A percentile compares a stretch with the other conserved stretches of the same genome.
phyloP scores from a whole-genome alignment of 139 green algal species.

The Volvox africanus region DNA sequence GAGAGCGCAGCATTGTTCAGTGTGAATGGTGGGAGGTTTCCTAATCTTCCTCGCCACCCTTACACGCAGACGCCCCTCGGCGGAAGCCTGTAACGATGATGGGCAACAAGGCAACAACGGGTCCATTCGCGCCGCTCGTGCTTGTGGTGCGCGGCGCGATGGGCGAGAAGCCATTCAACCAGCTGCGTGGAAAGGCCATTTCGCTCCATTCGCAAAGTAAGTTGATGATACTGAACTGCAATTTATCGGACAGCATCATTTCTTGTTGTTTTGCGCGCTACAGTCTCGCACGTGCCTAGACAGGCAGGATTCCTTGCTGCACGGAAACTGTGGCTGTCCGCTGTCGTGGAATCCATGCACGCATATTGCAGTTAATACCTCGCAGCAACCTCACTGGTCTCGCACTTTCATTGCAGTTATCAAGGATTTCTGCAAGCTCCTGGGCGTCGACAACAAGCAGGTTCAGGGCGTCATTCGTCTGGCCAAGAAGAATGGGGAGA shows the following conservation, averaged over 20 bases:
- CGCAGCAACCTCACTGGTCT: too few relatives aligned
- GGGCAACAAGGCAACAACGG: conserved; percentile 87
- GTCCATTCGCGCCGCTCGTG: conserved; percentile 94
- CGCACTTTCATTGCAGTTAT: conserved; percentile 85
- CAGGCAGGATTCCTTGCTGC: too few relatives aligned
- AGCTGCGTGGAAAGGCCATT: conserved; percentile 97
- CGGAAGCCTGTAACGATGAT: conserved; percentile 63
- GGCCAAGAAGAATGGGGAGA: conserved; percentile 98
- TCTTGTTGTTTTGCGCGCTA: too few relatives aligned
- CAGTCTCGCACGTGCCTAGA: too few relatives aligned
- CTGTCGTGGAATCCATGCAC: too few relatives aligned
- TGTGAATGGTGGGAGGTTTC: background rate
- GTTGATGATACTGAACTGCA: background rate
- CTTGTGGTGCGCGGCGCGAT: conserved; percentile 81
- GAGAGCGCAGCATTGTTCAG: background rate
- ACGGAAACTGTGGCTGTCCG: too few relatives aligned
- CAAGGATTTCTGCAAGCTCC: conserved; percentile 95
- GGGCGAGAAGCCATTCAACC: conserved; percentile 97
- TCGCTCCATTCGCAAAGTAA: conserved; percentile 97
- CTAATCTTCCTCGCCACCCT: background rate
- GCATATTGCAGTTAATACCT: too few relatives aligned
- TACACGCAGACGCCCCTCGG: conserved; percentile 32
- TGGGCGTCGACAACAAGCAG: conserved; percentile 93
- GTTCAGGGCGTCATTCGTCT: conserved; percentile 95
- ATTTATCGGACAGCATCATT: too few relatives aligned